phyloP scores from a whole-genome alignment of 495 filamentous ascomycete genomes.

The Parmelia sp. region DNA sequence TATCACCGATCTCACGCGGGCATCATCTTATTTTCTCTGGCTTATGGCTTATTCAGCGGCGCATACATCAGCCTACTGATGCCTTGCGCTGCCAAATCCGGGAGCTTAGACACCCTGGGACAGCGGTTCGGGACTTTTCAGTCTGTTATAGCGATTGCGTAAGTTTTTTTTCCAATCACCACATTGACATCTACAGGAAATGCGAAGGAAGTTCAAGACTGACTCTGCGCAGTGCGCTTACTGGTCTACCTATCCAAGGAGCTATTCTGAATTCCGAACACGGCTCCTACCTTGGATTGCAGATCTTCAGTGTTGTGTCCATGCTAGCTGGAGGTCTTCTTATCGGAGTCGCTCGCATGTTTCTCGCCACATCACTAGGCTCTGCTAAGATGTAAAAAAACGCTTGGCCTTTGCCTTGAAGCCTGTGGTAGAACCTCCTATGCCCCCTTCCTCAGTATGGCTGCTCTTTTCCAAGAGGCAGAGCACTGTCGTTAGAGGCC shows the following conservation, averaged over 20 bases:
- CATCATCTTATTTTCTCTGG: slow-evolving; percentile 31
- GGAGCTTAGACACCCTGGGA: slow-evolving; percentile 26
- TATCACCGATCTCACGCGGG: slow-evolving; percentile 27
- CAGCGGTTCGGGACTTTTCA: slow-evolving; percentile 33
- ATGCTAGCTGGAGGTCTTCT: slow-evolving; percentile 34
- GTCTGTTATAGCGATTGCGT: slow-evolving; percentile 30
- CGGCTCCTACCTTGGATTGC: slow-evolving; percentile 41
- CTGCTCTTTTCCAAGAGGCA: neutral
- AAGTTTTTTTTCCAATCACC: slow-evolving; percentile 13
- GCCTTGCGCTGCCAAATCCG: slow-evolving; percentile 33
- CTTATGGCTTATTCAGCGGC: slow-evolving; percentile 38
- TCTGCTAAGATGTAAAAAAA: neutral
- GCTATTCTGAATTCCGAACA: slow-evolving; percentile 25
- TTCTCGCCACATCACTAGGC: neutral
- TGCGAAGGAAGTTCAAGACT: neutral
- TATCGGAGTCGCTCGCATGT: slow-evolving; percentile 31
- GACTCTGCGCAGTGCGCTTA: slow-evolving; percentile 27
- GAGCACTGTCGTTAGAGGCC: neutral
- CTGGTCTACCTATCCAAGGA: slow-evolving; percentile 32
- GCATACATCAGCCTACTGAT: slow-evolving; percentile 33
- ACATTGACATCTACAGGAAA: neutral
- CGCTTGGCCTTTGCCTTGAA: neutral
- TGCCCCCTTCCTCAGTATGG: no score
- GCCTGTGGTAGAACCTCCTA: neutral
- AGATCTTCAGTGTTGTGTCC: slow-evolving; percentile 51